Percentiles rank a stretch among this genome's conserved stretches.
Conservation (phyloP, 73 alveolate genomes). For the Stentor coeruleus region DNA sequence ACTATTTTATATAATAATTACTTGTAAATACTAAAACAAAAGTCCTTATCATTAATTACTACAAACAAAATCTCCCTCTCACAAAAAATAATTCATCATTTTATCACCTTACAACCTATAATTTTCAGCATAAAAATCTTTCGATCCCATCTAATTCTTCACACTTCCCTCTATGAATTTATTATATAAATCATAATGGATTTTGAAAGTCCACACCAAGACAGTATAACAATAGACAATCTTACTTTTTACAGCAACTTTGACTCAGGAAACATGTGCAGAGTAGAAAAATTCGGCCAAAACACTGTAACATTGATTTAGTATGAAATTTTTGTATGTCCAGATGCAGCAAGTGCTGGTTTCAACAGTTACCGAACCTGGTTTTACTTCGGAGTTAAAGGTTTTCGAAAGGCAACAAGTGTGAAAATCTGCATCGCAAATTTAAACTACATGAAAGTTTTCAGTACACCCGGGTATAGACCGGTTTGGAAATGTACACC, state of each 20-base stretch:
- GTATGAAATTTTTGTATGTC: constrained; percentile 1
- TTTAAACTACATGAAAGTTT: constrained; percentile 32
- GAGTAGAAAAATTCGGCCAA: neutral
- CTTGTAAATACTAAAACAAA: too few species aligned
- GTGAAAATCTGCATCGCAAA: constrained; percentile 41
- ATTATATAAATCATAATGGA: too few species aligned
- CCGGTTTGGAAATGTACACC: constrained; percentile 26
- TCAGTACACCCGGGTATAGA: constrained; percentile 27
- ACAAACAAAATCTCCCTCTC: too few species aligned
- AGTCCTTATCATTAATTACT: too few species aligned
- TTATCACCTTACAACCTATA: too few species aligned
- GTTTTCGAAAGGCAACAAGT: constrained; percentile 42
- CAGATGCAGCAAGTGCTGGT: constrained; percentile 22
- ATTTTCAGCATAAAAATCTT: too few species aligned
- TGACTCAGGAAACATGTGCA: constrained; percentile 23
- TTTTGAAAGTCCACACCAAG: too few species aligned
- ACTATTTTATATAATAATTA: too few species aligned
- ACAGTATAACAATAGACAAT: too few species aligned
- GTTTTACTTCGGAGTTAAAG: constrained; percentile 61
- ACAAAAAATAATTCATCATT: too few species aligned
- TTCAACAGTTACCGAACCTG: constrained; percentile 44
- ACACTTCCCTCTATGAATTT: too few species aligned
- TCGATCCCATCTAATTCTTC: too few species aligned
- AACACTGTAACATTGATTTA: neutral
- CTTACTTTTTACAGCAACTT: constrained; percentile 24